Percentiles rank a stretch among this genome's conserved stretches.
Evolutionary conservation across 805 yeast genomes (phyloP).

Genomic region (Wickerhamiella dianesei): DNA sequence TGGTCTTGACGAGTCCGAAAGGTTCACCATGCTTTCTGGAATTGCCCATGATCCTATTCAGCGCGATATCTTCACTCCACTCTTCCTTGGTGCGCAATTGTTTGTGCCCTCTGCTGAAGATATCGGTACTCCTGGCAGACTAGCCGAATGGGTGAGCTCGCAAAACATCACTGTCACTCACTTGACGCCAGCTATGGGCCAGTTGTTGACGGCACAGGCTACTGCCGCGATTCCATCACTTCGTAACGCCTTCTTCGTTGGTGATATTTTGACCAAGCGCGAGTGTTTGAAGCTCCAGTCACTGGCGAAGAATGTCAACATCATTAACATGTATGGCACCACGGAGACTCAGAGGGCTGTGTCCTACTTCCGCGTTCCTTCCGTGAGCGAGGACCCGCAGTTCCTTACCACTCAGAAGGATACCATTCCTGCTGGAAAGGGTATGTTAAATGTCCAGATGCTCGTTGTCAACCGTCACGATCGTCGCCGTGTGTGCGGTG

Average conservation of each 20-base stretch:
- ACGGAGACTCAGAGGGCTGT: constrained; percentile 99
- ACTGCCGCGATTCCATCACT: constrained; percentile 67
- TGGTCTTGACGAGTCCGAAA: constrained; percentile 62
- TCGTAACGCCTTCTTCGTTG: constrained; percentile 96
- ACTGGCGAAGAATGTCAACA: constrained; percentile 74
- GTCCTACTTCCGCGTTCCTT: constrained; percentile 78
- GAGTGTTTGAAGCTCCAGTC: constrained; percentile 90
- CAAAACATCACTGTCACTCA: constrained; percentile 93
- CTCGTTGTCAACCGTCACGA: constrained; percentile 87
- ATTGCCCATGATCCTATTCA: constrained; percentile 99
- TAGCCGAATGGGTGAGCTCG: constrained; percentile 94
- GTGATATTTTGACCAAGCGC: constrained; percentile 92
- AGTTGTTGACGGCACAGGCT: constrained; percentile 89
- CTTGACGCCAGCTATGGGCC: constrained; percentile 99
- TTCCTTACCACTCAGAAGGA: constrained; percentile 80
- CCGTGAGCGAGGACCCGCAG: constrained; percentile 51
- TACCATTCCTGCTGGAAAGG: constrained; percentile 96
- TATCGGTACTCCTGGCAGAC: constrained; percentile 94
- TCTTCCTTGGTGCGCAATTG: constrained; percentile 86
- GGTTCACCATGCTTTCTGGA: constrained; percentile 94
- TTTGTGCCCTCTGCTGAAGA: constrained; percentile 93
- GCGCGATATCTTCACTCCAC: constrained; percentile 97
- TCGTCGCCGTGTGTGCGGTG: constrained; percentile 83
- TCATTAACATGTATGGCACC: constrained; percentile 98
- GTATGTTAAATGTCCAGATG: constrained; percentile 91